phyloP scores from a whole-genome alignment of 1,284 basidiomycete genomes.

The Cerioporus squamosus region DNA sequence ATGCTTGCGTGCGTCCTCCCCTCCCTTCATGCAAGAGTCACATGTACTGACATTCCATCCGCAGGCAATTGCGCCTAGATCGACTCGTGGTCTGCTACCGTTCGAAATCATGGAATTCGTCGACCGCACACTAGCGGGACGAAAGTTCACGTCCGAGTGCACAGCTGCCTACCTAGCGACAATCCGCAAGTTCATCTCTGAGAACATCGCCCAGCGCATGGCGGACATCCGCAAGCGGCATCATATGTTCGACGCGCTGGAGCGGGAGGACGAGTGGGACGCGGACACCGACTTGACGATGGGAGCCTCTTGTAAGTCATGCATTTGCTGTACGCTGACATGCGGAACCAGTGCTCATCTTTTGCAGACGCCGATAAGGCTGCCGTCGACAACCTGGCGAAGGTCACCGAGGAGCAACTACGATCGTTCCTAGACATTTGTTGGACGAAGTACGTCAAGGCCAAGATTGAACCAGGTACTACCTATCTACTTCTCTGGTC shows the following conservation, averaged over 20 bases:
- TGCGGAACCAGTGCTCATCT: neutral
- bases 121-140: slow-evolving; percentile 63
- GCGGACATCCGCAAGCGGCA: slow-evolving; percentile 74
- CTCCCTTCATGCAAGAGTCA: neutral
- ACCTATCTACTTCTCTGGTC: no score
- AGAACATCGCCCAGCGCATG: slow-evolving; percentile 72
- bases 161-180: slow-evolving; percentile 80
- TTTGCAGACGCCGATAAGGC: slow-evolving; percentile 61
- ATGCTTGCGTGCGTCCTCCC: slow-evolving; percentile 73
- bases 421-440: slow-evolving; percentile 84
- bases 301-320: slow-evolving; percentile 67
- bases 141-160: slow-evolving; percentile 71
- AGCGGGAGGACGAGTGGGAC: slow-evolving; percentile 80
- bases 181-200: slow-evolving; percentile 76
- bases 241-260: slow-evolving; percentile 86
- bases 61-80: slow-evolving; percentile 66
- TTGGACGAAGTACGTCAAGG: slow-evolving; percentile 91
- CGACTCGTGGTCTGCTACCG: slow-evolving; percentile 76
- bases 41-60: neutral
- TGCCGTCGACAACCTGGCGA: slow-evolving; percentile 87
- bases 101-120: slow-evolving; percentile 87
- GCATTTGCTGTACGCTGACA: neutral
- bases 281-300: slow-evolving; percentile 77
- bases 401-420: slow-evolving; percentile 87
- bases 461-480: slow-evolving; percentile 91